phyloP scores from a whole-genome alignment of 306 rosid genomes.

The Boehmeria nivea region DNA sequence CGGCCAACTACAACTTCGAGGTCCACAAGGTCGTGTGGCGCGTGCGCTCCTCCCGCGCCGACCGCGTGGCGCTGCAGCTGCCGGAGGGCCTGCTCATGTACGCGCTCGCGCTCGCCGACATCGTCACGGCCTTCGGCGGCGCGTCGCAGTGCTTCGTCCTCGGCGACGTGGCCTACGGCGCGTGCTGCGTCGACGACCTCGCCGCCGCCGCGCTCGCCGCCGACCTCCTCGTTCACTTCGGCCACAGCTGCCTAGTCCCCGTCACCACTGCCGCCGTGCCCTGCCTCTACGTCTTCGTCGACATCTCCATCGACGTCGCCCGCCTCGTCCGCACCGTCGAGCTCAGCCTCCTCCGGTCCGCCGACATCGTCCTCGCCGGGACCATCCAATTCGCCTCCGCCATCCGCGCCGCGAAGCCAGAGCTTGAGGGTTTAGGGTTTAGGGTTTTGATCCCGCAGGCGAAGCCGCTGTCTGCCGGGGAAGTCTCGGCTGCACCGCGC shows the following conservation, averaged over 20 bases:
- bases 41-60: slow-evolving; percentile 51
- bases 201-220: slow-evolving; percentile 64
- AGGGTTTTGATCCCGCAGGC: slow-evolving; percentile 76
- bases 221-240: slow-evolving; percentile 71
- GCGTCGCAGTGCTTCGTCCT: slow-evolving; percentile 61
- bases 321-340: slow-evolving; percentile 51
- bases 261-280: slow-evolving; percentile 70
- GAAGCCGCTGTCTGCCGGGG: slow-evolving; percentile 83
- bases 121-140: slow-evolving; percentile 62
- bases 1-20: slow-evolving; percentile 74
- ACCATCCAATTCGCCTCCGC: slow-evolving; percentile 85
- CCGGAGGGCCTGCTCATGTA: slow-evolving; percentile 96
- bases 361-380: slow-evolving; percentile 59
- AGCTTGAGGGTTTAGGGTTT: slow-evolving; percentile 66
- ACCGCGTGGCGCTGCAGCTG: slow-evolving; percentile 71
- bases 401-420: slow-evolving; percentile 58
- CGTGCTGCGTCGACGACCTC: slow-evolving; percentile 78
- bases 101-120: slow-evolving; percentile 72
- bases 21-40: slow-evolving; percentile 89
- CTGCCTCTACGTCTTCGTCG: slow-evolving; percentile 86
- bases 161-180: slow-evolving; percentile 82
- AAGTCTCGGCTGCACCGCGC: slow-evolving; percentile 93
- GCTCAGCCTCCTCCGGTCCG: slow-evolving; percentile 32
- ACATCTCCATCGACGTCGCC: slow-evolving; percentile 56
- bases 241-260: slow-evolving; percentile 94